Base-by-base conservation (phyloP, 2,329 filamentous ascomycete genomes). In the Elsinoe arachidis region DNA sequence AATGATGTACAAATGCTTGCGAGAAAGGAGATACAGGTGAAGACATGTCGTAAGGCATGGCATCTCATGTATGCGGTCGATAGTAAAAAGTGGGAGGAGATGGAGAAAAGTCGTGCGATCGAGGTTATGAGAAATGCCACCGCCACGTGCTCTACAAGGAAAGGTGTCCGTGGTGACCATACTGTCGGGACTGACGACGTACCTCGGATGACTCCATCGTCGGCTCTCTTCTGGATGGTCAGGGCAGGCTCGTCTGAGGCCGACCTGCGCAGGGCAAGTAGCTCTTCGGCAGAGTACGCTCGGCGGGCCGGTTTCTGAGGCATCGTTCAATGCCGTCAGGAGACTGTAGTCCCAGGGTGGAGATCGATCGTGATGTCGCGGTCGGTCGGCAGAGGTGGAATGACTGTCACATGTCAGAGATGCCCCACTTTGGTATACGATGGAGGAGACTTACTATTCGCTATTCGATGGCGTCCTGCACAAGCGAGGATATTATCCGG, bases 141-240 rank as follows among this genome's bases (percentile, higher is more conserved):
- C 34, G 19, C 30, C 49, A 53, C 49, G 33, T 53, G 49, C 34
- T 37, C 14, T 30, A 10, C 5, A 17, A 23, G 41, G 30, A 49
- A 34, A 51, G 17, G 34, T 34, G 54, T 12, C 46, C 23, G 14
- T 15, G 30, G 15, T 56, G 30, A 33, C 30, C 34, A 37, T 23
- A 26, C 39, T n/a, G 58, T 5, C 21, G 11, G 15, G 59, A 38
- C 23, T 54, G 57, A 14, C 35, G 35, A 59, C 58, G 53, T 67
- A 72, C 69, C 69, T 64, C 70, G 71, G 30, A 72, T 67, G 49
- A 68, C 69, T 58, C 70, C 69, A 55, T 70, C 69, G 14, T 64
- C 63, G 26, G 68, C 68, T 54, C 67, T 66, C 60, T 69, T 64
- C 57, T 70, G 69, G 41, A 71, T 71, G 11, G 67, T 61, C 60